Evolutionary conservation across 2,329 filamentous ascomycete genomes (phyloP).

Genomic region (Alternaria gaisen): DNA sequence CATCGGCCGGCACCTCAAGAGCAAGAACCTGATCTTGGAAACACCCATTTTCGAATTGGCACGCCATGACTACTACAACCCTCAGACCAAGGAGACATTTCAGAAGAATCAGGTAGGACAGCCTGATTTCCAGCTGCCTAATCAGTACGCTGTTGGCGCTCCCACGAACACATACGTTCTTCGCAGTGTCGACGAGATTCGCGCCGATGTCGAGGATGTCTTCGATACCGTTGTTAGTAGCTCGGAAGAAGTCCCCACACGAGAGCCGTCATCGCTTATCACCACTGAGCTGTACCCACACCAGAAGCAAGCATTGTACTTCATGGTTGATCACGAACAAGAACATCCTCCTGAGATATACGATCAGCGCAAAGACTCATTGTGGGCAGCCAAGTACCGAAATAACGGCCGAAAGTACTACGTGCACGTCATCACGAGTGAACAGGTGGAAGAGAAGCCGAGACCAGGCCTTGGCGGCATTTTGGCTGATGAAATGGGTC

Average conservation of each 20-base stretch:
- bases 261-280: constrained; percentile 71
- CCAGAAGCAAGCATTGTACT: constrained; percentile 89
- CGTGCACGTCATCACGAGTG: constrained; percentile 84
- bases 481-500: constrained; percentile 61
- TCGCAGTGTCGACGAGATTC: constrained; percentile 76
- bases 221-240: constrained; percentile 84
- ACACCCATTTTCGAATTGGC: constrained; percentile 70
- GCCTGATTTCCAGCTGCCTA: constrained; percentile 22
- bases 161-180: constrained; percentile 27
- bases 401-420: constrained; percentile 69
- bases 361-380: constrained; percentile 71
- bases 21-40: constrained; percentile 72
- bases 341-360: constrained; percentile 67
- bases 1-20: constrained; percentile 74
- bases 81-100: constrained; percentile 61
- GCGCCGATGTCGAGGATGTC: constrained; percentile 82
- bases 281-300: constrained; percentile 77
- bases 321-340: constrained; percentile 82
- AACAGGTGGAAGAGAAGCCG: constrained; percentile 46
- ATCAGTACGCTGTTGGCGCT: constrained; percentile 16
- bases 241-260: constrained; percentile 74
- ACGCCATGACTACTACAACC: constrained; percentile 76
- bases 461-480: constrained; percentile 55
- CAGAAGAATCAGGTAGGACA: constrained; percentile 25
- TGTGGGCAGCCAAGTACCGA: constrained; percentile 75